Conservation (phyloP, 306 rosid genomes). For the Gastrolobium bilobum region DNA sequence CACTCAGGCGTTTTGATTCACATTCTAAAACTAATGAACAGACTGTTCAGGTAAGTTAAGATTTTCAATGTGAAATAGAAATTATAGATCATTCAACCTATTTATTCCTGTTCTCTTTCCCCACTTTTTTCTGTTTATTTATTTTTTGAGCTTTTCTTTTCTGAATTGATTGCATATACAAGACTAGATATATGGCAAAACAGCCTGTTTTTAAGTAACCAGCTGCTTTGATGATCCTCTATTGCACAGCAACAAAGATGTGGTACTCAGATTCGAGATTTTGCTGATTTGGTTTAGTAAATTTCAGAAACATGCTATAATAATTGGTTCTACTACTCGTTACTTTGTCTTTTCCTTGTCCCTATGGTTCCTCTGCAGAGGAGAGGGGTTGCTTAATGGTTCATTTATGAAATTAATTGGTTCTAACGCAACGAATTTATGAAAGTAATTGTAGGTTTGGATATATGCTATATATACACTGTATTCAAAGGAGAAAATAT, state of each 20-base stretch:
- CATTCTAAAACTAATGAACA: conserved; percentile 97
- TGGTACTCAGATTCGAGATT: conserved; percentile 5
- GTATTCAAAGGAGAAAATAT: neutral
- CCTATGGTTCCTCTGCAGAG: too few relatives aligned
- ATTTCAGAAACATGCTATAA: neutral
- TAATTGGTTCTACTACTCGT: neutral
- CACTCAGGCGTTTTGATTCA: conserved; percentile 78
- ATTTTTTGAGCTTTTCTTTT: neutral
- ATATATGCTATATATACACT: neutral
- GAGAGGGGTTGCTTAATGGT: too few relatives aligned
- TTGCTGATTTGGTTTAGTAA: neutral
- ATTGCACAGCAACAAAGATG: neutral
- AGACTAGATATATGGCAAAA: neutral
- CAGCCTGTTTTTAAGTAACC: neutral
- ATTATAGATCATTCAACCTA: neutral
- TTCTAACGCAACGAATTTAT: neutral
- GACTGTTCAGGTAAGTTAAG: conserved; percentile 79
- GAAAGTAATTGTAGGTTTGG: neutral
- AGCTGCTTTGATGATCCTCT: neutral
- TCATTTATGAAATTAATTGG: too few relatives aligned
- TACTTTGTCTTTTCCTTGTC: neutral
- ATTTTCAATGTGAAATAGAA: conserved; percentile 12
- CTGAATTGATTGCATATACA: neutral
- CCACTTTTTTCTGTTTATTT: neutral
- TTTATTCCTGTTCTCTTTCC: conserved; percentile 8